A percentile compares a stretch with the other conserved stretches of the same genome.
These are phyloP conservation scores for Smithsoniella earleae DNA, from an alignment of 163 green algal species.

Conservation along the genomic window DNA sequence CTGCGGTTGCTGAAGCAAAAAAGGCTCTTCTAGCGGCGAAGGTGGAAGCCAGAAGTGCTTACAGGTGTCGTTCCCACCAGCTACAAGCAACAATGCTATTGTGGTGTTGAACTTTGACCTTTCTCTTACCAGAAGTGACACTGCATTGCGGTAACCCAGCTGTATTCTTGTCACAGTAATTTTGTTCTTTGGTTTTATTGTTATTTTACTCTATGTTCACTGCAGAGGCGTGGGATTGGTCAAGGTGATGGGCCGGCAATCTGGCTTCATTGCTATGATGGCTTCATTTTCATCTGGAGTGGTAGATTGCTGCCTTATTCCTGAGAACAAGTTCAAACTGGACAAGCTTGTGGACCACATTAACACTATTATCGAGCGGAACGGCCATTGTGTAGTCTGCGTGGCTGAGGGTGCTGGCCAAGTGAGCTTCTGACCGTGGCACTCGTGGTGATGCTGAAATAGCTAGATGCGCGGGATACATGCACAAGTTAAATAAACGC, in stretches of 20 bases:
- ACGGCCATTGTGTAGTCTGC: conserved; percentile 20
- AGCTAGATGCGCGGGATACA: no score
- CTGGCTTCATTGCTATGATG: conserved; percentile 73
- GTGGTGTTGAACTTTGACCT: no score
- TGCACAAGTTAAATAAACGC: no score
- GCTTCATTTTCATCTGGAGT: conserved; percentile 83
- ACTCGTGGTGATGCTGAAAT: background rate
- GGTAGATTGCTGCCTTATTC: conserved; percentile 96
- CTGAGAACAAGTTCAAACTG: conserved; percentile 68
- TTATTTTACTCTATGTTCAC: no score
- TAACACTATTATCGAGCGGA: background rate
- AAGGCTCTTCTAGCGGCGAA: conserved; percentile 53
- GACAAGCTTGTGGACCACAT: conserved; percentile 24
- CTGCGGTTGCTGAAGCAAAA: conserved; percentile 74
- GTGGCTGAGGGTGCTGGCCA: conserved; percentile 25
- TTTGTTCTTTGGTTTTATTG: no score
- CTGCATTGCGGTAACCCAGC: no score
- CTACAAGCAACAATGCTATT: conserved; percentile 33
- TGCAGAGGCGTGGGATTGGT: conserved; percentile 71
- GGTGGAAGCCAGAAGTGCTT: conserved; percentile 49
- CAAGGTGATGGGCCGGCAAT: conserved; percentile 87
- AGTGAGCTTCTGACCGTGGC: background rate
- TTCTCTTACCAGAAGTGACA: no score
- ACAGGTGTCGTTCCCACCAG: no score
- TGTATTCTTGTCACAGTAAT: no score